phyloP scores from a whole-genome alignment of 768 basidiomycete species.

The Trametes cingulata region DNA sequence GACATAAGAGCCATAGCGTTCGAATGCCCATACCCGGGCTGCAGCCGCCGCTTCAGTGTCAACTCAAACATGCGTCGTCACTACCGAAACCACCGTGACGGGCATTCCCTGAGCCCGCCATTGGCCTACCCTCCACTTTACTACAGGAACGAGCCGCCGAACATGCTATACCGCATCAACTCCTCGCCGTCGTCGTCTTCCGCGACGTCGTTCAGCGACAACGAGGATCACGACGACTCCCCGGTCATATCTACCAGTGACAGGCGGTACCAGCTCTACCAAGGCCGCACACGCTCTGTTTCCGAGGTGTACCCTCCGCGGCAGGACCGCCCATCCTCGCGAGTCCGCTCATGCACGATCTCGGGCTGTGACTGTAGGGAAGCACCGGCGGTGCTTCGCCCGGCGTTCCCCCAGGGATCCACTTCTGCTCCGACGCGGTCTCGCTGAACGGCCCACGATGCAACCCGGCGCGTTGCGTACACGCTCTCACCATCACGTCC shows the following conservation, averaged over 20 bases:
- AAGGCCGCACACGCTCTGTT: constrained; percentile 6
- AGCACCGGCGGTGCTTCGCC: constrained; percentile 15
- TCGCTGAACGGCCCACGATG: not conserved
- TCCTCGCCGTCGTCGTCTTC: constrained; percentile 9
- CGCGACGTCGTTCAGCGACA: constrained; percentile 13
- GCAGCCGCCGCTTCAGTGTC: constrained; percentile 78
- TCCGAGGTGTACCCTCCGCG: constrained; percentile 11
- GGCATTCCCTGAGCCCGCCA: not conserved
- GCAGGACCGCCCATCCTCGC: not conserved
- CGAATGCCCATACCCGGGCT: constrained; percentile 71
- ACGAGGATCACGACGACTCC: constrained; percentile 5
- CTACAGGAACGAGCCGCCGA: not conserved
- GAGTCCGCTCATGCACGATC: constrained; percentile 16
- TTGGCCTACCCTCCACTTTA: not conserved
- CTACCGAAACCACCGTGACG: constrained; percentile 59
- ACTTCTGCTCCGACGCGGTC: not conserved
- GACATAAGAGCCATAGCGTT: too few relatives aligned
- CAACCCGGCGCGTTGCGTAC: not conserved
- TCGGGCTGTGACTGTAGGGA: constrained; percentile 15
- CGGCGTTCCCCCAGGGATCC: constrained; percentile 13
- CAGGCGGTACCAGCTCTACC: not conserved
- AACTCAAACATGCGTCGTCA: constrained; percentile 86
- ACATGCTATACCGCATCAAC: constrained; percentile 2
- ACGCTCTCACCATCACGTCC: not conserved
- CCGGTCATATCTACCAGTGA: not conserved